Evolutionary conservation across 495 filamentous ascomycete genomes (phyloP).

Genomic region (Neurospora terricola): DNA sequence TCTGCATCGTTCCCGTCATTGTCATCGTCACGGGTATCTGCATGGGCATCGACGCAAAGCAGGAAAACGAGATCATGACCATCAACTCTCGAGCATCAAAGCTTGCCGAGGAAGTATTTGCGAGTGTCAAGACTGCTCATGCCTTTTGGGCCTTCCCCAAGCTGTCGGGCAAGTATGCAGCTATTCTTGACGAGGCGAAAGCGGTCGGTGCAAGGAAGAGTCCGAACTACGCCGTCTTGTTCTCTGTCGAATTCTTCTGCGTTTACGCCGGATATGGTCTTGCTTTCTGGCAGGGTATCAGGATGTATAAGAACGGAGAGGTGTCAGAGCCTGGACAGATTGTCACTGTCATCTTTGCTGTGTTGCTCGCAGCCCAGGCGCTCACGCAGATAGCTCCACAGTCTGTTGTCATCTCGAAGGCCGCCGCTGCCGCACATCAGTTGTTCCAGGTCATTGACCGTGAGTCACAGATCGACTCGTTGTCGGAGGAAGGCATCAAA

Average conservation of each 20-base stretch:
- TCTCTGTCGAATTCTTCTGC: constrained; percentile 25
- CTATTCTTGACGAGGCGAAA: constrained; percentile 43
- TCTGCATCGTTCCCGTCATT: constrained; percentile 43
- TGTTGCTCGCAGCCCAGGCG: constrained; percentile 13
- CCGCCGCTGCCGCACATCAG: constrained; percentile 37
- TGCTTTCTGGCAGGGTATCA: constrained; percentile 41
- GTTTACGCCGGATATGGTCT: constrained; percentile 28
- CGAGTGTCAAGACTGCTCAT: constrained; percentile 45
- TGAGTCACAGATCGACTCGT: constrained; percentile 26
- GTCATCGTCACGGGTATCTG: constrained; percentile 22
- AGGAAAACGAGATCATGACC: constrained; percentile 24
- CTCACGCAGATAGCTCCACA: constrained; percentile 39
- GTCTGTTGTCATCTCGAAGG: constrained; percentile 35
- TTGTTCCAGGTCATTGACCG: constrained; percentile 45
- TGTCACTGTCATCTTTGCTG: constrained; percentile 29
- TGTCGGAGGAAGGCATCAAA: constrained; percentile 28
- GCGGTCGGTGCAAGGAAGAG: constrained; percentile 36
- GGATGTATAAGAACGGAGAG: constrained; percentile 25
- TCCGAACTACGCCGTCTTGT: constrained; percentile 31
- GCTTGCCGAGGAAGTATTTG: constrained; percentile 46
- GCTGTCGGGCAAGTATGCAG: constrained; percentile 36
- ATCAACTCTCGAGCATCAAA: constrained; percentile 39
- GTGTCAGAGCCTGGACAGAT: constrained; percentile 33
- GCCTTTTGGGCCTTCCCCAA: constrained; percentile 50
- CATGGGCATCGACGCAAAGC: constrained; percentile 42